A percentile compares a stretch with the other conserved stretches of the same genome.
Evolutionary conservation across 306 rosid genomes (phyloP).

Genomic region (Prunus dulcis): DNA sequence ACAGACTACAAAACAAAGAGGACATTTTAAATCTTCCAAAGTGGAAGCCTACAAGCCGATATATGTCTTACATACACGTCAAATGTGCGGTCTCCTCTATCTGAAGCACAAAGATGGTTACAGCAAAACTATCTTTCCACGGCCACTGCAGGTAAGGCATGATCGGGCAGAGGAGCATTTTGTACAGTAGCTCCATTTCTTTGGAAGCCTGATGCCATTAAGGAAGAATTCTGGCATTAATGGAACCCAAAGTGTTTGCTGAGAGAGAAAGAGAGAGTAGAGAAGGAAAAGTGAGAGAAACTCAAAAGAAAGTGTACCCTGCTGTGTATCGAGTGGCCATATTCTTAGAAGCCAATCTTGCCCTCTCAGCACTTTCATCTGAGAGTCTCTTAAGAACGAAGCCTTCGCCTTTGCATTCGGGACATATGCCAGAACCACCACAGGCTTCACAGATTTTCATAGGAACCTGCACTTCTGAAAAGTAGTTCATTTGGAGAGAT

Average conservation of each 20-base stretch:
- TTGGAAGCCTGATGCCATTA: slow-evolving; percentile 68
- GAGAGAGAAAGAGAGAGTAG: neutral
- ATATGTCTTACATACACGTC: neutral
- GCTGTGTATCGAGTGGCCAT: slow-evolving; percentile 87
- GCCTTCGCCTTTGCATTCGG: slow-evolving; percentile 96
- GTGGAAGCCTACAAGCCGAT: neutral
- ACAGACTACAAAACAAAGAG: neutral
- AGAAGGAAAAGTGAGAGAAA: slow-evolving; percentile 2
- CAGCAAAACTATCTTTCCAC: slow-evolving; percentile 59
- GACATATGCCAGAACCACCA: slow-evolving; percentile 84
- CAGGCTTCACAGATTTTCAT: slow-evolving; percentile 61
- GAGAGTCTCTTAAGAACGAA: slow-evolving; percentile 77
- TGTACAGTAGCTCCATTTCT: slow-evolving; percentile 97
- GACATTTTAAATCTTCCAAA: slow-evolving; percentile 21
- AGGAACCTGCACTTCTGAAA: slow-evolving; percentile 48
- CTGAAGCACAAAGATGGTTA: neutral
- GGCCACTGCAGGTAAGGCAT: slow-evolving; percentile 72
- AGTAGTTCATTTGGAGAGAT: slow-evolving; percentile 16
- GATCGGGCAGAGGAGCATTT: slow-evolving; percentile 82
- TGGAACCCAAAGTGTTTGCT: neutral
- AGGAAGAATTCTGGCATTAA: neutral
- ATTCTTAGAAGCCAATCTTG: slow-evolving; percentile 63
- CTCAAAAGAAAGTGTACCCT: slow-evolving; percentile 40
- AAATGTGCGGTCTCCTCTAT: neutral
- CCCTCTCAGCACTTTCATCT: slow-evolving; percentile 68